Percentiles rank a stretch among this genome's conserved stretches.
Conservation (phyloP, 805 yeast genomes). For the Torulaspora gathmanii region DNA sequence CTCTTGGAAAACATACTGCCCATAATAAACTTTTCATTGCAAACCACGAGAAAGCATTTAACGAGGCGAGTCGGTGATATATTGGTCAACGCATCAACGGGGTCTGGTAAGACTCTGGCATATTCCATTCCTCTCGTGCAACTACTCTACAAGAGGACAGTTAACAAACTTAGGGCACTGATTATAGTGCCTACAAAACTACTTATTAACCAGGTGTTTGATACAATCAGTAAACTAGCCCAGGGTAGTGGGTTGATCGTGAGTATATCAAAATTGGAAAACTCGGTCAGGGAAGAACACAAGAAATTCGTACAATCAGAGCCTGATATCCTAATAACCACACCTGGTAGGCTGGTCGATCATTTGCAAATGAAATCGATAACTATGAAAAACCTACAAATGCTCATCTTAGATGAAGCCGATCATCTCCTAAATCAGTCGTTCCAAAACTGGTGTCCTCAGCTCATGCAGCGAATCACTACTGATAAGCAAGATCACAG, state of each 20-base stretch:
- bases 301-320: slow-evolving; percentile 41
- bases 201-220: slow-evolving; percentile 72
- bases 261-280: slow-evolving; percentile 55
- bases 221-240: slow-evolving; percentile 54
- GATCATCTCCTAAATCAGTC: slow-evolving; percentile 79
- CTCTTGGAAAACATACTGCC: slow-evolving; percentile 29
- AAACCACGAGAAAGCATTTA: slow-evolving; percentile 34
- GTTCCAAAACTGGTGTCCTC: slow-evolving; percentile 86
- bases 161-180: slow-evolving; percentile 70
- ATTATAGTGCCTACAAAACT: slow-evolving; percentile 89
- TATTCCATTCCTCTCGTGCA: slow-evolving; percentile 82
- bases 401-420: slow-evolving; percentile 74
- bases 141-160: slow-evolving; percentile 53
- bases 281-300: slow-evolving; percentile 60
- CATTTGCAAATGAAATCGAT: slow-evolving; percentile 47
- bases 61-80: slow-evolving; percentile 68
- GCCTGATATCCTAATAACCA: slow-evolving; percentile 66
- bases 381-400: slow-evolving; percentile 50
- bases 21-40: slow-evolving; percentile 21
- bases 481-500: slow-evolving; percentile 32
- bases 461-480: slow-evolving; percentile 42
- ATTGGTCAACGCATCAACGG: slow-evolving; percentile 89
- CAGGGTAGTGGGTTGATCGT: slow-evolving; percentile 57
- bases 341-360: slow-evolving; percentile 83
- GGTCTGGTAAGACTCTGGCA: slow-evolving; percentile 92